phyloP scores from a whole-genome alignment of 257 asterid species.

The Fraxinus pennsylvanica region DNA sequence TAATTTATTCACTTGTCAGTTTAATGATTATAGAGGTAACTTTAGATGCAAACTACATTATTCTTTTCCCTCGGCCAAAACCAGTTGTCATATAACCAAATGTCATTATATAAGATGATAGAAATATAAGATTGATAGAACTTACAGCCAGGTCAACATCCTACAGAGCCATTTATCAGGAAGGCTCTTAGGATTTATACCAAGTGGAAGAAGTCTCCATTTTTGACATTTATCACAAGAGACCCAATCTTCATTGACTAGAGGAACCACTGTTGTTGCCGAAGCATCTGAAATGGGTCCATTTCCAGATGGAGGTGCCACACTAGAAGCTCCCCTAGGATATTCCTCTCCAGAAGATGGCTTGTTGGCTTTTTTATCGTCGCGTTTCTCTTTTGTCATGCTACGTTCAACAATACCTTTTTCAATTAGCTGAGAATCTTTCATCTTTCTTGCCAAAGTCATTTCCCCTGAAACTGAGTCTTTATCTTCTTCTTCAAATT shows the following conservation, averaged over 20 bases:
- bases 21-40: background rate
- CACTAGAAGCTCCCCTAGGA: conserved; percentile 41
- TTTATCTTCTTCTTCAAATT: conserved; percentile 56
- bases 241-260: conserved; percentile 89
- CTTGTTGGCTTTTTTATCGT: conserved; percentile 44
- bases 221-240: conserved; percentile 73
- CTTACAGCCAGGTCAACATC: conserved; percentile 99
- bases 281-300: conserved; percentile 52
- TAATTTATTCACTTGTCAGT: background rate
- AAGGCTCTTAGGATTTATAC: conserved; percentile 77
- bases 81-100: background rate
- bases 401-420: conserved; percentile 37
- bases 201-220: conserved; percentile 97
- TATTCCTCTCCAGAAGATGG: conserved; percentile 22
- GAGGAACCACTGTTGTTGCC: conserved; percentile 50
- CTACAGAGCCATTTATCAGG: conserved; percentile 91
- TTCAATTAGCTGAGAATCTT: conserved; percentile 45
- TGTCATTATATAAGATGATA: background rate
- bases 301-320: conserved; percentile 44
- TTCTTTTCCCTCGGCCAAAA: background rate
- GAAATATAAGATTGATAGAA: conserved; percentile 17
- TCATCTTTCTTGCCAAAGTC: conserved; percentile 45
- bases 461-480: conserved; percentile 61
- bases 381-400: conserved; percentile 45
- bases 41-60: background rate